Evolutionary conservation across 2,329 filamentous ascomycete species (phyloP), one percentile per base, ranked within the genome.

Genomic region (Aspergillus carbonarius): DNA sequence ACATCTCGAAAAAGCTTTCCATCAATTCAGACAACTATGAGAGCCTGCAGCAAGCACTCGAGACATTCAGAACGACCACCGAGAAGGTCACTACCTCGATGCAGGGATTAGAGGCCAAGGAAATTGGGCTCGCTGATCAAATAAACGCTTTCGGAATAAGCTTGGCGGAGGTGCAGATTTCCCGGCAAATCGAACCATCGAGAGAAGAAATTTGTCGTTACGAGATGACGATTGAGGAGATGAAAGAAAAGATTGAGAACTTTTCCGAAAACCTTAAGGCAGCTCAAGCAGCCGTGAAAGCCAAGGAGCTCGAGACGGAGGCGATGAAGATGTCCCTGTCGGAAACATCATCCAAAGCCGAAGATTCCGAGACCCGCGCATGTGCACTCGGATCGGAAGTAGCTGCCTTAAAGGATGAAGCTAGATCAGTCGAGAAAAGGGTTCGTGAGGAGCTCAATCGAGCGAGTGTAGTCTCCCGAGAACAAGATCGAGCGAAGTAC

Each of bases 371-470:
- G 39, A 48, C 17, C 5, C 56, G 58, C n/a, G 59, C 60, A 10
- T 35, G 58, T 0, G 54, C 52, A 5, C 53, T 72, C 4, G 66
- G 69, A 48, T 58, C 39, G 2, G 67, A 76, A 51, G 67, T 64
- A 8, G 32, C 35, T 2, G 54, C 56, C 2, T 48, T 73, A 47
- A 57, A 62, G 32, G 60, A 68, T n/a, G 64, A 70, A 20, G 44
- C 66, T 2, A 52, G 59, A 13, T 37, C 58, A 0, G 61, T 63
- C 8, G 71, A 74, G 46, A 57, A 58, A 15, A 69, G 57, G n/a
- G 55, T 74, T 12, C 67, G 69, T 18, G 66, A 72, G 35, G 71
- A 75, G 59, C 30, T 73, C 56, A 66, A 63, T 18, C 65, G 72
- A 62, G 74, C 73, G 42, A 68, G 68, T 53, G 50, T 66, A 15